Evolutionary conservation across 2,329 filamentous ascomycete genomes (phyloP).

Genomic region (Arthrinium phaeospermum): DNA sequence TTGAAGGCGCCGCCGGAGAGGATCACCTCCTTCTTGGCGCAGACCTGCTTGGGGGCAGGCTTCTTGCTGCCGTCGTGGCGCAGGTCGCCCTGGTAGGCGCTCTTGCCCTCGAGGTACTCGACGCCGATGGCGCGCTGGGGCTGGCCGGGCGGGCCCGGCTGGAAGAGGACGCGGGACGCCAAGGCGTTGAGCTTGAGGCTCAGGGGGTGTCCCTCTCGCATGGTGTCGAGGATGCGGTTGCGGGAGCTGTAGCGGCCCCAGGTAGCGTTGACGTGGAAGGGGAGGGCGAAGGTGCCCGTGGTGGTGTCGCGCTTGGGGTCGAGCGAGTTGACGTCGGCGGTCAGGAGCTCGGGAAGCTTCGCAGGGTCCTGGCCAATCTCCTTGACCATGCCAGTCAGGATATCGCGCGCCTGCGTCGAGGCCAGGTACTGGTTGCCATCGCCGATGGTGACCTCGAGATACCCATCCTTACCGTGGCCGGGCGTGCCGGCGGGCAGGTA

Average conservation of each 20-base stretch:
- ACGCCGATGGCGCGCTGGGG: slow-evolving; percentile 27
- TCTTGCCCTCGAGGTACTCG: slow-evolving; percentile 29
- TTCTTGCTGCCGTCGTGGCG: not conserved
- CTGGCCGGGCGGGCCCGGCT: slow-evolving; percentile 14
- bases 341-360: slow-evolving; percentile 7
- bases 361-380: slow-evolving; percentile 5
- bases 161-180: slow-evolving; percentile 30
- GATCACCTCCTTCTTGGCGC: slow-evolving; percentile 36
- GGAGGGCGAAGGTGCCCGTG: slow-evolving; percentile 54
- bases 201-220: slow-evolving; percentile 44
- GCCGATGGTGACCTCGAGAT: slow-evolving; percentile 48
- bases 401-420: slow-evolving; percentile 7
- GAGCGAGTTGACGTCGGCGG: slow-evolving; percentile 12
- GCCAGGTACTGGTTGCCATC: slow-evolving; percentile 20
- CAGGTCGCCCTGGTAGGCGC: slow-evolving; percentile 31
- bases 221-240: slow-evolving; percentile 53
- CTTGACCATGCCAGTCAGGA: slow-evolving; percentile 12
- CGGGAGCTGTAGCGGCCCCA: slow-evolving; percentile 53
- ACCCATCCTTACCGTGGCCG: slow-evolving; percentile 58
- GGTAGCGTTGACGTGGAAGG: slow-evolving; percentile 47
- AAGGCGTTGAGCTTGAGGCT: slow-evolving; percentile 43
- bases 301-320: slow-evolving; percentile 43
- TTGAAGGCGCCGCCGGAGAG: slow-evolving; percentile 38
- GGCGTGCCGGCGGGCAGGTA: slow-evolving; percentile 40
- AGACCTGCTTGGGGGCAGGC: slow-evolving; percentile 21